Evolutionary conservation across 2,329 filamentous ascomycete species (phyloP), one percentile per base, ranked within the genome.

Genomic region (Cordyceps tenuipes): DNA sequence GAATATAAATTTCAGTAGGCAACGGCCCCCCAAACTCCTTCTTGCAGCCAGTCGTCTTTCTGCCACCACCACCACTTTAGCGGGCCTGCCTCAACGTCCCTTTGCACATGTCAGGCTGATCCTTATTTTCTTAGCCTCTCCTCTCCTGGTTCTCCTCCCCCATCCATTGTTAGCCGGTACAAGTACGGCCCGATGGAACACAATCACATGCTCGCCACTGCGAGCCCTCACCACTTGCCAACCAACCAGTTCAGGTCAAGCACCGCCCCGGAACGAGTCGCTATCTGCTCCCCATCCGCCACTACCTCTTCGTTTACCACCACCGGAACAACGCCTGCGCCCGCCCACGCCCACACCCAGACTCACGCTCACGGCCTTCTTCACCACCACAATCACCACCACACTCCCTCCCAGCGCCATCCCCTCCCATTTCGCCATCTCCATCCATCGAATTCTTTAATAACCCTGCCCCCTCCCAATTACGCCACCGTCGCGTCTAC

Each of bases 151-250:
- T 36, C 34, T 36, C 34, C 34, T 36, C 8, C 34, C 13, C 34
- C 34, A 36, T 36, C 34, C 39, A 43, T 43, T 43, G 39, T 43
- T 43, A 43, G 39, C 39, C 39, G 39, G 39, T 17, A 36, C 39
- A 23, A 23, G 29, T 29, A 29, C 29, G 15, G 39, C 43, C 48
- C 41, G 31, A 59, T 59, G 57, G 26, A 46, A 59, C 64, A 62
- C 61, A 65, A 66, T 66, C 65, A 66, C 65, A 66, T 66, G 65
- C 64, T 65, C 64, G 62, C 57, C 39, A 57, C 63, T 29, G 39
- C 56, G 52, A 60, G 61, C 62, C 34, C 34, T 36, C 34, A 36
- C 34, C 34, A 36, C 34, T 36, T 8, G 29, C 7, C 34, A 36
- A 36, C 34, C 34, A 36, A 36, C 34, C 34, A 36, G 12, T 36